phyloP scores from a whole-genome alignment of 306 rosid genomes.

The Phaseolus lunatus region DNA sequence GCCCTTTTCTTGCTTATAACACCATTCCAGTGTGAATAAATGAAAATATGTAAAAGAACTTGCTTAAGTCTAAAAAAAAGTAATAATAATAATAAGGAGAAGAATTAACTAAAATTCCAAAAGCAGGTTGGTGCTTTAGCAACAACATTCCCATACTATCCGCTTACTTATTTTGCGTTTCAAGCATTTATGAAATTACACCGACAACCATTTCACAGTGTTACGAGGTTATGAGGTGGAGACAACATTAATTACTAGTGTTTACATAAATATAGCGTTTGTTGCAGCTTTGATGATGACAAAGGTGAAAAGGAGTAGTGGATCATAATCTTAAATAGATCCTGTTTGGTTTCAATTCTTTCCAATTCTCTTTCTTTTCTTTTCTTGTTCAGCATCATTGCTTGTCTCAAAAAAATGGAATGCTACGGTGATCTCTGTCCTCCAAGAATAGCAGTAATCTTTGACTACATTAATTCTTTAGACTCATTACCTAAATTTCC shows the following conservation, averaged over 20 bases:
- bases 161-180: background rate
- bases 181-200: background rate
- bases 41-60: background rate
- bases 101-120: background rate
- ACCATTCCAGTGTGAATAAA: constrained; percentile 8
- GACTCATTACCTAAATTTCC: background rate
- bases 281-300: background rate
- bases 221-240: background rate
- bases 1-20: background rate
- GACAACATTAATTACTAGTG: background rate
- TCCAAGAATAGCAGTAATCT: background rate
- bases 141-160: background rate
- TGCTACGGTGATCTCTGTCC: background rate
- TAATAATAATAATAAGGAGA: background rate
- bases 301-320: background rate
- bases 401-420: background rate
- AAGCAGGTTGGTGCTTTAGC: background rate
- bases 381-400: background rate
- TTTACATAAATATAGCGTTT: background rate
- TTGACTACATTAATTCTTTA: background rate
- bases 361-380: background rate
- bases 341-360: background rate
- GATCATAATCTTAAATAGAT: background rate
- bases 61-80: background rate
- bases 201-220: background rate